These are phyloP conservation scores for Boletus pseudo-olivaceus DNA, from an alignment of 768 basidiomycete genomes.

Conservation along the genomic window DNA sequence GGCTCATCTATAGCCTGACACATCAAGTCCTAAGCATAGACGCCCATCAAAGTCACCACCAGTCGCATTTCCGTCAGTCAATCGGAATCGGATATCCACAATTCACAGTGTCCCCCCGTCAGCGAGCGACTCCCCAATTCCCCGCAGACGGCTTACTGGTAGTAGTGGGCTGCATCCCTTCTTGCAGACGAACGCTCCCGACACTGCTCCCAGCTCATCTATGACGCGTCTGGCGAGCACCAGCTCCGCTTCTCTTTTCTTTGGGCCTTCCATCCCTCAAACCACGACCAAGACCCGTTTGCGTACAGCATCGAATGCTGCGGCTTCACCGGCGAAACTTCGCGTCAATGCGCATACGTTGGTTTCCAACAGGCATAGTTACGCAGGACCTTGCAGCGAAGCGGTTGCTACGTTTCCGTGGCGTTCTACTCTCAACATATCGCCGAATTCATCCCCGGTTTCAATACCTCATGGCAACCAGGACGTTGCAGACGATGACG, in stretches of 20 bases:
- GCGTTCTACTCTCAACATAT: conserved; percentile 39
- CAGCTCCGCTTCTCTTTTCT: conserved; percentile 63
- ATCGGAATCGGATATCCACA: conserved; percentile 37
- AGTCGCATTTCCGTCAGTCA: conserved; percentile 38
- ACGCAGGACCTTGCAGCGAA: conserved; percentile 48
- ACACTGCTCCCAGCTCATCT: conserved; percentile 33
- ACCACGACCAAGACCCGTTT: conserved; percentile 18
- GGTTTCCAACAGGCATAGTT: conserved; percentile 57
- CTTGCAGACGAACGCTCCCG: conserved; percentile 27
- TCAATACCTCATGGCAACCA: conserved; percentile 28
- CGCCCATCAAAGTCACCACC: conserved; percentile 13
- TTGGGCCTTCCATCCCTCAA: conserved; percentile 46
- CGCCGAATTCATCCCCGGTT: conserved; percentile 51
- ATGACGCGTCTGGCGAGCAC: conserved; percentile 50
- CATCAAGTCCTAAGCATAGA: conserved; percentile 13
- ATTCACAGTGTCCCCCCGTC: conserved; percentile 42
- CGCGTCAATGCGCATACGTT: conserved; percentile 26
- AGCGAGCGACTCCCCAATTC: conserved; percentile 50
- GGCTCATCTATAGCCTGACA: conserved; percentile 8
- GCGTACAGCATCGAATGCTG: conserved; percentile 23
- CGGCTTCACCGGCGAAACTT: conserved; percentile 4
- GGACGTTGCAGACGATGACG: conserved; percentile 40
- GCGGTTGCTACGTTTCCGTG: conserved; percentile 29
- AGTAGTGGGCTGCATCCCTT: conserved; percentile 30
- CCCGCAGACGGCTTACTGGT: conserved; percentile 50